Evolutionary conservation across 768 basidiomycete species (phyloP), one percentile per base, ranked within the genome.

Genomic region (Russula abietina): DNA sequence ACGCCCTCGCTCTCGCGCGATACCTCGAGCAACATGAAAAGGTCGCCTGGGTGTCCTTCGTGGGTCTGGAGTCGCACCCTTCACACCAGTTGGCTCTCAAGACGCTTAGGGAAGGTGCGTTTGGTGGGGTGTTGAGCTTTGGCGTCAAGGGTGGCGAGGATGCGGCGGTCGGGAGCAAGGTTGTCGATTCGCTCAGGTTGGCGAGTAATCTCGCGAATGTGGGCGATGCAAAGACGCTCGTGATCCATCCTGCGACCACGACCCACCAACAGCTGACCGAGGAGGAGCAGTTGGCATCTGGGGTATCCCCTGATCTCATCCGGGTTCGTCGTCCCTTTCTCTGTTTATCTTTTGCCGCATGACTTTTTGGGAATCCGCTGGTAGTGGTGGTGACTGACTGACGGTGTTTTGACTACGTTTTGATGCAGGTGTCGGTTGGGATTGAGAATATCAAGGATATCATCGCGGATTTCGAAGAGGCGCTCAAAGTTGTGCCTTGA

Each of bases 21-120:
- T 81, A 68, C 28, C 81, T 93, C 38, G 78, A 85, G 68, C 72
- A 79, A 53, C 84, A 93, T 70, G 80, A 83, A 9, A 78, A 80
- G 36, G 81, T 93, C 41, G 73, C 81, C 1, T 93, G 88, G 90
- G 87, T 92, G 1, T 85, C 84, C 0, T 94, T 93, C 69, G 80
- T 85, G 46, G 92, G 92, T 6, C 80, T 92, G 1, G 70, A 73
- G 55, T 73, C 70, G 2, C 92, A 94, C 71, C 71, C 77, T 0
- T 85, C 83, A 39, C 79, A 93, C 72, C 73, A 73, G 51, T 70
- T 79, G 7, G 90, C 89, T 12, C 77, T 79, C 69, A 75, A 79
- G 61, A 74, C 84, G 38, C 74, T 91, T 56, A 77, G 85, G 5
- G 71, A 71, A n/a, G 78, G 80, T 60, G 73, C 76, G 2, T 92